Percentiles rank a stretch among this genome's conserved stretches.
Evolutionary conservation across 306 rosid species (phyloP).

Genomic region (Rosa persica): DNA sequence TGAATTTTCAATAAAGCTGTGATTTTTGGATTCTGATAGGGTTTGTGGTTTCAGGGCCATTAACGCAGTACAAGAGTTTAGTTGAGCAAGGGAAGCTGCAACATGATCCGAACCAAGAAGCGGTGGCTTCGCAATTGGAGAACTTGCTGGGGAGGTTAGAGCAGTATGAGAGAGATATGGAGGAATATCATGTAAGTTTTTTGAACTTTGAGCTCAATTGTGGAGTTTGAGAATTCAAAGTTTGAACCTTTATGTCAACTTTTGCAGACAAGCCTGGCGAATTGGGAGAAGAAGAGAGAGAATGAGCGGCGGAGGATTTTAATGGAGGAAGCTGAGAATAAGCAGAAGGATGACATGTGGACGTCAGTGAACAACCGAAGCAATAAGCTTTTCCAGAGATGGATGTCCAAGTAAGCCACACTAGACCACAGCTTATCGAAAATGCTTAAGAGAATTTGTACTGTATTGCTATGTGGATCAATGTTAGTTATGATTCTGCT

Average conservation of each 20-base stretch:
- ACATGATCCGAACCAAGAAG: slow-evolving; percentile 80
- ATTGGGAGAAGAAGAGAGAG: slow-evolving; percentile 77
- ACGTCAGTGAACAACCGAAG: slow-evolving; percentile 32
- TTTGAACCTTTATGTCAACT: not conserved
- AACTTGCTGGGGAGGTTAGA: slow-evolving; percentile 78
- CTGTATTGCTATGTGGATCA: slow-evolving; percentile 6
- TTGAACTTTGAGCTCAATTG: not conserved
- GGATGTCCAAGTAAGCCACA: slow-evolving; percentile 59
- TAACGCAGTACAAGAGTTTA: slow-evolving; percentile 54
- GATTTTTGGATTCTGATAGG: not conserved
- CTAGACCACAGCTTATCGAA: not conserved
- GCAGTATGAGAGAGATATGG: slow-evolving; percentile 84
- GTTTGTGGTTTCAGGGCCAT: slow-evolving; percentile 55
- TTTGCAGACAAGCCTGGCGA: slow-evolving; percentile 57
- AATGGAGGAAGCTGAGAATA: slow-evolving; percentile 65
- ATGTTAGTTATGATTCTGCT: not conserved
- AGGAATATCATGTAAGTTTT: slow-evolving; percentile 66
- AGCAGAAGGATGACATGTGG: slow-evolving; percentile 62
- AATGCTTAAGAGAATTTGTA: not conserved
- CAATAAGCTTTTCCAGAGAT: slow-evolving; percentile 51
- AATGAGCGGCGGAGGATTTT: slow-evolving; percentile 66
- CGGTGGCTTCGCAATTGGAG: slow-evolving; percentile 70
- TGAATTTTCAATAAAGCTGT: not conserved
- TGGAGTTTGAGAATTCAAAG: not conserved
- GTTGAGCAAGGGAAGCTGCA: slow-evolving; percentile 80